Percentiles rank a stretch among this genome's conserved stretches.
phyloP scores from a whole-genome alignment of 1,284 basidiomycete species.

The Ceratobasidium sp. region DNA sequence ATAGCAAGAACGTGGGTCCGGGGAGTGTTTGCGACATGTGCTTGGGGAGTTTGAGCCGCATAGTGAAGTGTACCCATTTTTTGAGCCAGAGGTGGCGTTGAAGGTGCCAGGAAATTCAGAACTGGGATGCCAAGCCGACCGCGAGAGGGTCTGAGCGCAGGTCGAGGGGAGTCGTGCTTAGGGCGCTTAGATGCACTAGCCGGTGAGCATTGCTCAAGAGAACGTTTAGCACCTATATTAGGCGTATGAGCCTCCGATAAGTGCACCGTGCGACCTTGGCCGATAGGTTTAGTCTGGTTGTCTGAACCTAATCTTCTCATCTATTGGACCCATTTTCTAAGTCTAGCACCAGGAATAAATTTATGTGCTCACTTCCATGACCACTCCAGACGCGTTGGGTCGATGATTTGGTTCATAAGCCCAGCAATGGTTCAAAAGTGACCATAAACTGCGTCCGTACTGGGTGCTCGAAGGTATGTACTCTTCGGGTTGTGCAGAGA shows the following conservation, averaged over 20 bases:
- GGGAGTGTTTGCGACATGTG: not conserved
- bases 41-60: not conserved
- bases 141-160: constrained; percentile 30
- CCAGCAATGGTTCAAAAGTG: not conserved
- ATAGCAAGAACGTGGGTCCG: not conserved
- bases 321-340: too few relatives aligned
- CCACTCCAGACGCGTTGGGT: not conserved
- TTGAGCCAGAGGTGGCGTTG: not conserved
- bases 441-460: not conserved
- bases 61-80: not conserved
- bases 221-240: too few relatives aligned
- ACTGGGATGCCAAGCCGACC: constrained; percentile 13
- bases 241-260: too few relatives aligned
- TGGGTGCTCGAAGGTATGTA: not conserved
- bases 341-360: too few relatives aligned
- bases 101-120: constrained; percentile 3
- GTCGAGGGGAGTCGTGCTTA: constrained; percentile 5
- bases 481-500: not conserved
- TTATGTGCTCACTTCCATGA: too few relatives aligned
- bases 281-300: too few relatives aligned
- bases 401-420: not conserved
- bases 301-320: too few relatives aligned
- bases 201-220: too few relatives aligned
- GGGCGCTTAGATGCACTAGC: constrained; percentile 33
- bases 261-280: too few relatives aligned